Conservation (phyloP, 768 basidiomycete genomes). For the Auriscalpium orientale region DNA sequence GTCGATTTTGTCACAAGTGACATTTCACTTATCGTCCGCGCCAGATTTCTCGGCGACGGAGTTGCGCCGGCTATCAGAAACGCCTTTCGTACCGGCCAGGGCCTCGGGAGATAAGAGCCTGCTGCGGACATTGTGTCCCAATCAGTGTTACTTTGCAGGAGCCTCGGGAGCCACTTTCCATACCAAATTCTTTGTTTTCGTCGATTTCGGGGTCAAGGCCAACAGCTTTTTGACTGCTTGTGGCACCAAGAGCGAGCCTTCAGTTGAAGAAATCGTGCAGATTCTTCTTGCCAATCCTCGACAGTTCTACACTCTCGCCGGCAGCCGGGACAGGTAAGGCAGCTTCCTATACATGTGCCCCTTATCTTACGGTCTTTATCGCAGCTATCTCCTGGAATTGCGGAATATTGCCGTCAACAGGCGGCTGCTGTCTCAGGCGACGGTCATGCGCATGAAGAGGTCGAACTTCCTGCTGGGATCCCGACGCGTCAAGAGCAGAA, state of each 20-base stretch:
- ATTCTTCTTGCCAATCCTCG: conserved; percentile 63
- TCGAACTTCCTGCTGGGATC: conserved; percentile 69
- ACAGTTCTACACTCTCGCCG: conserved; percentile 64
- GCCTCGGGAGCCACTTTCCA: conserved; percentile 52
- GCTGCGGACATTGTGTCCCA: conserved; percentile 36
- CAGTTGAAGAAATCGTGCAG: conserved; percentile 70
- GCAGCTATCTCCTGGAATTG: conserved; percentile 76
- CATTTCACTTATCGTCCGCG: background rate
- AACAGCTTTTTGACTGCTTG: conserved; percentile 82
- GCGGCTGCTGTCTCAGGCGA: conserved; percentile 41
- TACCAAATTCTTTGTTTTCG: conserved; percentile 77
- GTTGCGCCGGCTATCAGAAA: conserved; percentile 46
- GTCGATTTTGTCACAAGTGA: background rate
- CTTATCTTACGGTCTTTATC: background rate
- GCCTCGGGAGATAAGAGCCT: conserved; percentile 20
- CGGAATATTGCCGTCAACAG: conserved; percentile 80
- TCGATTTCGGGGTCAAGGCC: conserved; percentile 78
- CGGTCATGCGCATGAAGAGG: conserved; percentile 57
- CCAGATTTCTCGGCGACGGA: conserved; percentile 54
- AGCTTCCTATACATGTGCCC: background rate
- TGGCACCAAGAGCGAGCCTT: conserved; percentile 84
- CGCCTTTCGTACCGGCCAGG: conserved; percentile 61
- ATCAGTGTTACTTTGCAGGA: conserved; percentile 62
- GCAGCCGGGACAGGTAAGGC: conserved; percentile 59
- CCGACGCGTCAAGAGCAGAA: conserved; percentile 45